Conservation (phyloP, 768 basidiomycete genomes). For the Terana coerulea region DNA sequence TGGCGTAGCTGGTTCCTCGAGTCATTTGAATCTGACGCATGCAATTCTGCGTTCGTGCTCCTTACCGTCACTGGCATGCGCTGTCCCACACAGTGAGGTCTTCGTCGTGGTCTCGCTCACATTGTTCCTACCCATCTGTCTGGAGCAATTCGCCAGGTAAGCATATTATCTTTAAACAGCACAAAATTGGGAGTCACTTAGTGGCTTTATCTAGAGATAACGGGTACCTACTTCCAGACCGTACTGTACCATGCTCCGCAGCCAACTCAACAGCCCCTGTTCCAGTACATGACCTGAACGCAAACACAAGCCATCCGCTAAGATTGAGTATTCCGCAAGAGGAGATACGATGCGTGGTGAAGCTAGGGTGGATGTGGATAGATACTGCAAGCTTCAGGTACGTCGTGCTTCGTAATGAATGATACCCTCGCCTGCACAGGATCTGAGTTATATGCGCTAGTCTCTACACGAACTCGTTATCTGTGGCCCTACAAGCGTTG, state of each 20-base stretch:
- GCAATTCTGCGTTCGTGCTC: background rate
- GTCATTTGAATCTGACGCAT: no score
- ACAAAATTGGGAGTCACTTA: no score
- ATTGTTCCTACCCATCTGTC: slow-evolving; percentile 76
- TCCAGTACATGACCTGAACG: background rate
- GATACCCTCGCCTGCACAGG: background rate
- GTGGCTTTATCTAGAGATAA: slow-evolving; percentile 51
- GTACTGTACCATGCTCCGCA: slow-evolving; percentile 50
- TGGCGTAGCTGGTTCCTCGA: no score
- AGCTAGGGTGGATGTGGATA: slow-evolving; percentile 80
- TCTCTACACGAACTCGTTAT: slow-evolving; percentile 83
- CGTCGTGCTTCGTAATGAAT: slow-evolving; percentile 14
- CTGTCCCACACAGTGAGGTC: slow-evolving; percentile 50
- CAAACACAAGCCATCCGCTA: no score
- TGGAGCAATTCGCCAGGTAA: slow-evolving; percentile 74
- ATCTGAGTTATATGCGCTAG: slow-evolving; percentile 35
- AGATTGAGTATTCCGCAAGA: slow-evolving; percentile 24
- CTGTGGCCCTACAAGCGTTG: slow-evolving; percentile 87
- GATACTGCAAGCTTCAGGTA: slow-evolving; percentile 93
- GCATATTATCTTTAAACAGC: no score
- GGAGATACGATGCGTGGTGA: slow-evolving; percentile 67
- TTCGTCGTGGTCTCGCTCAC: slow-evolving; percentile 81
- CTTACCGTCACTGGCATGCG: background rate
- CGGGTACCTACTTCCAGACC: slow-evolving; percentile 72
- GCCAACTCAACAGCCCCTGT: background rate